Base-by-base conservation (phyloP, 2,329 filamentous ascomycete genomes). In the Aspergillus hortae region DNA sequence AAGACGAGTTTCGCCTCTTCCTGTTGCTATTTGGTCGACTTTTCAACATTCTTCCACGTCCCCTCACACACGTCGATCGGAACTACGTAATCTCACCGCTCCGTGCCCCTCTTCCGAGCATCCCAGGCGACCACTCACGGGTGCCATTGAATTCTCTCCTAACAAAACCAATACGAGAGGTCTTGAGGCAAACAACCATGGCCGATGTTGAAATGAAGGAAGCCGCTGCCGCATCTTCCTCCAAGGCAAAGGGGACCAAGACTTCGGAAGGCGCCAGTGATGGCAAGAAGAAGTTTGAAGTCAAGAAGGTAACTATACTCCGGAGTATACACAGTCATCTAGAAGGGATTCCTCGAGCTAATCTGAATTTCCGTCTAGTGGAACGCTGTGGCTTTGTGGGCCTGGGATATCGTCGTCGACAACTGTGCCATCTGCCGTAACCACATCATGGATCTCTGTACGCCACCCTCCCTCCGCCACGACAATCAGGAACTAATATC, bases 341-440 rank as follows among this genome's bases (percentile, higher is more conserved):
- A 12, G 46, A 27, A 42, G n/a, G 40, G 40, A 10, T 3, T 21
- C 17, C 5, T 42, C 19, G 35, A 41, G 27, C 21, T 19, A 46
- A 17, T 19, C 6, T 58, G 63, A 60, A 63, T 54, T 14, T 45
- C 30, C 27, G 25, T 57, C 41, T 66, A 96, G 92, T 99, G 94
- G 94, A 97, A 97, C 66, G 94, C 94, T 0, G 94, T 99, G 47
- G 92, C 94, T 38, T 81, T 99, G 2, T 99, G 94, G 94, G 94
- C 94, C 0, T 99, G 94, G 94, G 94, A 99, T 70, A 99, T 99
- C 54, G 92, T 97, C 30, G 94, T 99, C 56, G 94, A 99, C 76
- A 99, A 99, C 81, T 99, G 94, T 71, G 94, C 94, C 65, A 99
- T 99, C 70, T 99, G 94, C 80, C 84, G 94, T 70, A 99, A 99